phyloP scores from a whole-genome alignment of 2,329 filamentous ascomycete genomes.

The Cladophialophora carrionii region DNA sequence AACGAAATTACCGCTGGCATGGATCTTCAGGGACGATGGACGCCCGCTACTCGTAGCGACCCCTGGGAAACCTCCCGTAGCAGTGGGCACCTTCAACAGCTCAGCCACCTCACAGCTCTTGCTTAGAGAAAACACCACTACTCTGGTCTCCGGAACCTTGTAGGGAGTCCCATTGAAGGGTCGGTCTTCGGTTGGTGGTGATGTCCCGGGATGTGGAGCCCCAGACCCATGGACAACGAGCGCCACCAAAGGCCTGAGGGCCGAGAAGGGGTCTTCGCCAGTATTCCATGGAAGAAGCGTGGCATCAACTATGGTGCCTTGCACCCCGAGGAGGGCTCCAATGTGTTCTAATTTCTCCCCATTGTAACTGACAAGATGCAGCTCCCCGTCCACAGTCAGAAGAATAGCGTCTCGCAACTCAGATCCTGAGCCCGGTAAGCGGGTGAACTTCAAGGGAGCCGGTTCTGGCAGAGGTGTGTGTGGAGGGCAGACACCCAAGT shows the following conservation, averaged over 20 bases:
- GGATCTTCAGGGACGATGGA: constrained; percentile 72
- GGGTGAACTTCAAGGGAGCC: constrained; percentile 25
- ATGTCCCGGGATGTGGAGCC: constrained; percentile 38
- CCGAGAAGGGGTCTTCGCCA: constrained; percentile 55
- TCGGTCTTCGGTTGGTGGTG: constrained; percentile 4
- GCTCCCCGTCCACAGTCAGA: constrained; percentile 76
- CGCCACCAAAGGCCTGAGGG: constrained; percentile 72
- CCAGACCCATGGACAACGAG: constrained; percentile 79
- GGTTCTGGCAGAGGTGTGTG: constrained; percentile 21
- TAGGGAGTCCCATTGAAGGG: constrained; percentile 40
- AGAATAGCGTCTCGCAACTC: constrained; percentile 66
- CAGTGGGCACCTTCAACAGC: constrained; percentile 69
- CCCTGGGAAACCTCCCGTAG: constrained; percentile 17
- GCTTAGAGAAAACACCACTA: constrained; percentile 84
- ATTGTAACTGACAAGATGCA: constrained; percentile 75
- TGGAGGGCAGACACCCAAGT: constrained; percentile 57
- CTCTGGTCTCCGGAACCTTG: constrained; percentile 76
- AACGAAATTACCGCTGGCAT: constrained; percentile 72
- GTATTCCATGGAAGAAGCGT: constrained; percentile 76
- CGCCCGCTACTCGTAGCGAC: constrained; percentile 36
- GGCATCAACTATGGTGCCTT: constrained; percentile 77
- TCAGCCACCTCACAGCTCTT: constrained; percentile 73
- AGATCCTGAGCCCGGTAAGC: constrained; percentile 21
- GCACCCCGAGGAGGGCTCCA: constrained; percentile 73
- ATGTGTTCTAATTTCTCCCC: constrained; percentile 72